These are phyloP conservation scores for Aureobasidium uvarum DNA, from an alignment of 2,329 filamentous ascomycete species.

Conservation along the genomic window DNA sequence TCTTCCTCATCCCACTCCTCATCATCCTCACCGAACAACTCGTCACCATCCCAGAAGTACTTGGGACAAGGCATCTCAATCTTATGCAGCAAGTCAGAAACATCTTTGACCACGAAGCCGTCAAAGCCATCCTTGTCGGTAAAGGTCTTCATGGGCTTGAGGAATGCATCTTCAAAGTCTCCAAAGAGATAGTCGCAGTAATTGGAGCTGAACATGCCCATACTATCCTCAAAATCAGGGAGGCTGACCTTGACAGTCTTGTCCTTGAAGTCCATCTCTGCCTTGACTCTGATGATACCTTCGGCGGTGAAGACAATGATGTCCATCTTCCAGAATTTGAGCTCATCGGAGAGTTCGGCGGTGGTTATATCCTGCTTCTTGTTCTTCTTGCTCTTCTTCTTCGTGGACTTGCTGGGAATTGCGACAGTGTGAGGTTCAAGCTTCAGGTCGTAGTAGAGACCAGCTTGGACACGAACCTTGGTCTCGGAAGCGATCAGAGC, in stretches of 20 bases:
- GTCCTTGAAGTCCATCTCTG: neutral
- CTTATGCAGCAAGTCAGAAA: neutral
- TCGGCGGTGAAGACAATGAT: neutral
- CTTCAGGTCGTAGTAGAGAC: neutral
- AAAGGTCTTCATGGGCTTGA: neutral
- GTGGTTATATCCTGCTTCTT: neutral
- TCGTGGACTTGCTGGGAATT: neutral
- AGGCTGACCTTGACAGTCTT: neutral
- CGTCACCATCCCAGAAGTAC: neutral
- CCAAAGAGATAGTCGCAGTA: neutral
- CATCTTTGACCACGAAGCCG: neutral
- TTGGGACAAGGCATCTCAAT: conserved; percentile 10
- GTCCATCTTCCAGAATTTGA: neutral
- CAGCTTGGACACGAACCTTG: conserved; percentile 2
- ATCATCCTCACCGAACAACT: neutral
- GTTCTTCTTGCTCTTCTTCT: neutral
- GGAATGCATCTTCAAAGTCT: neutral
- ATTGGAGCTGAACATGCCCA: neutral
- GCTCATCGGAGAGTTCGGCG: neutral
- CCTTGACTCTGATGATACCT: neutral
- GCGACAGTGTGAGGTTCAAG: neutral
- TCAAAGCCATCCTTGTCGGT: neutral
- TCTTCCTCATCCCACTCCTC: neutral
- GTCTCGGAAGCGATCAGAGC: neutral
- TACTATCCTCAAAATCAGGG: neutral